Conservation (phyloP, 2,329 filamentous ascomycete genomes). For the Colletotrichum sojae region DNA sequence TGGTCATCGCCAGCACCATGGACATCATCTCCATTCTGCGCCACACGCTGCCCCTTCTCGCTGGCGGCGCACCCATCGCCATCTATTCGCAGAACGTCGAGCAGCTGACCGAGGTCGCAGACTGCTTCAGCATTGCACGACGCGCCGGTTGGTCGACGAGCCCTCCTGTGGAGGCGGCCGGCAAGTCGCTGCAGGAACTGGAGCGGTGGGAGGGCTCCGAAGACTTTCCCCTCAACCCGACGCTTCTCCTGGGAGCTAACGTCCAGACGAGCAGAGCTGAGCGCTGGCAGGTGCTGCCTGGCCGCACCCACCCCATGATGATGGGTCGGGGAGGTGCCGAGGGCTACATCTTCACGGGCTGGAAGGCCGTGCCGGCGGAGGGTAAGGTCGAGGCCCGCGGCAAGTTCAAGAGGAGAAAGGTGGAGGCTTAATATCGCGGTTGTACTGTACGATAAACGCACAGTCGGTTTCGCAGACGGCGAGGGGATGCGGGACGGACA, state of each 20-base stretch:
- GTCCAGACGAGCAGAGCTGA: conserved; percentile 86
- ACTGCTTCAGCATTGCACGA: conserved; percentile 86
- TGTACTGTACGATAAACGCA: background rate
- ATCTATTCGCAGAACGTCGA: conserved; percentile 89
- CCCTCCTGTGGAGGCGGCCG: conserved; percentile 62
- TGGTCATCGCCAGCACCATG: conserved; percentile 87
- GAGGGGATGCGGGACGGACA: background rate
- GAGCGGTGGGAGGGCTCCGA: conserved; percentile 72
- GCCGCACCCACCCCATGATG: conserved; percentile 95
- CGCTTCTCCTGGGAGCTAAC: conserved; percentile 81
- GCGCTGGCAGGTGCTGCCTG: conserved; percentile 92
- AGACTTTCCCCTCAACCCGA: conserved; percentile 91
- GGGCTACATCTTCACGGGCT: conserved; percentile 90
- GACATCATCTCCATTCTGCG: conserved; percentile 83
- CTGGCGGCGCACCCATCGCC: conserved; percentile 86
- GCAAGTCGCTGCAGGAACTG: conserved; percentile 63
- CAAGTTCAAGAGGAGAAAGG: conserved; percentile 80
- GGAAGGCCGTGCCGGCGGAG: conserved; percentile 83
- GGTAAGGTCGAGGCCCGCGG: conserved; percentile 88
- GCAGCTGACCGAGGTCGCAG: conserved; percentile 81
- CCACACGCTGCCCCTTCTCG: conserved; percentile 82
- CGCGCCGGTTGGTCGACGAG: conserved; percentile 79
- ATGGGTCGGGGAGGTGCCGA: conserved; percentile 88
- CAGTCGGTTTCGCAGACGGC: background rate
- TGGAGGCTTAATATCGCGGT: conserved; percentile 49